Percentiles rank a stretch among this genome's conserved stretches.
These are phyloP conservation scores for Spathaspora sp. DNA, from an alignment of 1,139 yeast genomes.

Conservation along the genomic window DNA sequence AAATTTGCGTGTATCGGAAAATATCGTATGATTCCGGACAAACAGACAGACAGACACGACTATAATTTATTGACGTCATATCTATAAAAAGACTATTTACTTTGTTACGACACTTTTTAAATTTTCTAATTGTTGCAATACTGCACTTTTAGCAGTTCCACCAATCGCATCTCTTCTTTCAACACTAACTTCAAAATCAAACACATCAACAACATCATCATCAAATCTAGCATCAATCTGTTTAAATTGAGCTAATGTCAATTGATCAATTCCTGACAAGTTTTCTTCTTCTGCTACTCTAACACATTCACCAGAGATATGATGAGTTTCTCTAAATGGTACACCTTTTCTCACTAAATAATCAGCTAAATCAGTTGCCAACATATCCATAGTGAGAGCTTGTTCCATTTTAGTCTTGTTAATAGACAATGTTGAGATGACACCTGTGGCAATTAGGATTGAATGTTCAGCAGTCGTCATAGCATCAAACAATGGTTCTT, in stretches of 20 bases:
- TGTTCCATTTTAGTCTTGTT: conserved; percentile 74
- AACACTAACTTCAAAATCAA: conserved; percentile 89
- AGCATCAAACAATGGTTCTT: conserved; percentile 94
- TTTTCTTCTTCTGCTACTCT: conserved; percentile 78
- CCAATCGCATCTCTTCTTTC: conserved; percentile 97
- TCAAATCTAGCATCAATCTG: conserved; percentile 77
- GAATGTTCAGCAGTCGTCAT: conserved; percentile 91
- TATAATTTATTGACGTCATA: too few species aligned
- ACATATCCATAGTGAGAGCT: conserved; percentile 97
- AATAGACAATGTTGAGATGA: conserved; percentile 78
- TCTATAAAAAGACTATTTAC: conserved; percentile 18
- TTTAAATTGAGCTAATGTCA: conserved; percentile 74
- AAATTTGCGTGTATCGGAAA: neutral
- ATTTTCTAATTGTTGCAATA: conserved; percentile 63
- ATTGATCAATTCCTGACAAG: conserved; percentile 77
- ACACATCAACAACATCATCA: conserved; percentile 77
- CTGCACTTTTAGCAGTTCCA: conserved; percentile 94
- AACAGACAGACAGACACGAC: too few species aligned
- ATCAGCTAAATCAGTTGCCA: conserved; percentile 97
- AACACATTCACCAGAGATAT: conserved; percentile 96
- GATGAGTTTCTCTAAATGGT: conserved; percentile 98
- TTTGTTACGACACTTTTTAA: conserved; percentile 29
- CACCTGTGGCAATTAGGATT: conserved; percentile 92
- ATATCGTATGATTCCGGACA: conserved; percentile 3
- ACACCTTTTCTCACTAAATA: conserved; percentile 96